Evolutionary conservation across 2,329 filamentous ascomycete species (phyloP), one percentile per base, ranked within the genome.

Genomic region (Ambrosiella xylebori): DNA sequence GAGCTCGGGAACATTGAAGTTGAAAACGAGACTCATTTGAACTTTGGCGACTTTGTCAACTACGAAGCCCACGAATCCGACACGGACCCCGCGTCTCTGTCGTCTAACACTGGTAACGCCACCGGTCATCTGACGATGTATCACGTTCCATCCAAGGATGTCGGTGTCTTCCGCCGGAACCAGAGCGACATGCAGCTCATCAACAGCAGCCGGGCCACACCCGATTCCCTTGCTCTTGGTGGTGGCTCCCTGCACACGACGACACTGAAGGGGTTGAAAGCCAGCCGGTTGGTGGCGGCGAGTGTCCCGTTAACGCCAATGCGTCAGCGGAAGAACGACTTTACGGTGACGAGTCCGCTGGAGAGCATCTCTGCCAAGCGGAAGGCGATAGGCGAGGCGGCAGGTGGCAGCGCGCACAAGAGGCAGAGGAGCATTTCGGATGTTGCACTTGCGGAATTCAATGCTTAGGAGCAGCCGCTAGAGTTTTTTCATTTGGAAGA

Each of bases 101-200:
- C 37, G 74, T 73, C 65, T 74, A 59, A 19, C 47, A 50, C 27
- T 9, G 47, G 17, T 35, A 11, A 51, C 12, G 11, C n/a, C 13
- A 36, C n/a, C 8, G 19, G 47, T 3, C 17, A 19, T n/a, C 8
- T 27, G 5, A 38, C 37, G 8, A 66, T 70, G 9, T 80, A 89
- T 44, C 81, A 85, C 64, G 79, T 81, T 63, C 79, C 80, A 60
- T 70, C 76, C 7, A 79, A 82, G 59, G 80, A 84, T 12, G 86
- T 93, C 40, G 85, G 85, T 41, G 85, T 86, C 1, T 94, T 93
- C 74, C 86, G 86, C 58, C 80, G 74, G 62, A 83, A 79, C 68
- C 81, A 79, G 66, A 81, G 74, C 73, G 79, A 80, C 66, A 76
- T 79, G 65, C 76, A 80, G 63, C 71, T 81, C 61, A 79, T 81